These are phyloP conservation scores for Stygiomarasmius scandens DNA, from an alignment of 1,284 basidiomycete species.

Conservation along the genomic window DNA sequence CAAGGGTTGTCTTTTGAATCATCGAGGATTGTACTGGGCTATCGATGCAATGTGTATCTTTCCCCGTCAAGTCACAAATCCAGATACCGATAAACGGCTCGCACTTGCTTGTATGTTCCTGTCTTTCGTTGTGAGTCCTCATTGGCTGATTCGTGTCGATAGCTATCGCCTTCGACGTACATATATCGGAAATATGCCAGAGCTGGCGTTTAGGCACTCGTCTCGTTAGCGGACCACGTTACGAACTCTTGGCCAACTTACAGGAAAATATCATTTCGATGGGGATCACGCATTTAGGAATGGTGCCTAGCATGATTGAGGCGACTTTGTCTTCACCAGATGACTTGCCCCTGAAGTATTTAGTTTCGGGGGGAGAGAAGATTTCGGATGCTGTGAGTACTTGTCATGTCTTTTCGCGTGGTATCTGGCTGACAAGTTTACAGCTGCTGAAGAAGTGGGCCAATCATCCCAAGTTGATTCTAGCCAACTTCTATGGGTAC, in stretches of 20 bases:
- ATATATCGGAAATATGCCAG: conserved; percentile 21
- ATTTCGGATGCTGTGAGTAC: conserved; percentile 15
- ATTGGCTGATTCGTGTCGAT: neutral
- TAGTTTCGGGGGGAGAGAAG: conserved; percentile 20
- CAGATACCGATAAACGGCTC: conserved; percentile 21
- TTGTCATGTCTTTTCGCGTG: neutral
- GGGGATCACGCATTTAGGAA: conserved; percentile 21
- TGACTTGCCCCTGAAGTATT: conserved; percentile 18
- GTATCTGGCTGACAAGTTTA: neutral
- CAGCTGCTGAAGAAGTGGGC: conserved; percentile 20
- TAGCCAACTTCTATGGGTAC: conserved; percentile 22
- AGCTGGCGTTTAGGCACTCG: conserved; percentile 20
- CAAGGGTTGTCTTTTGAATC: conserved; percentile 58
- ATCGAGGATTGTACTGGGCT: conserved; percentile 27
- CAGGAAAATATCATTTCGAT: conserved; percentile 15
- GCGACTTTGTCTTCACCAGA: conserved; percentile 11
- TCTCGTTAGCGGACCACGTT: conserved; percentile 19
- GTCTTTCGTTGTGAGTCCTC: neutral
- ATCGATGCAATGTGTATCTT: conserved; percentile 17
- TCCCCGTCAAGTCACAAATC: conserved; percentile 17
- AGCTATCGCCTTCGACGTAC: conserved; percentile 22
- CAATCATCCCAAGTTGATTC: conserved; percentile 9
- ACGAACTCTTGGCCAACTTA: conserved; percentile 17
- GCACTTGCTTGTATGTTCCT: conserved; percentile 16
- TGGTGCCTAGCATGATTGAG: conserved; percentile 23